A percentile compares a stretch with the other conserved stretches of the same genome.
Evolutionary conservation across 2,329 filamentous ascomycete species (phyloP).

Genomic region (Raffaelea albimanens): DNA sequence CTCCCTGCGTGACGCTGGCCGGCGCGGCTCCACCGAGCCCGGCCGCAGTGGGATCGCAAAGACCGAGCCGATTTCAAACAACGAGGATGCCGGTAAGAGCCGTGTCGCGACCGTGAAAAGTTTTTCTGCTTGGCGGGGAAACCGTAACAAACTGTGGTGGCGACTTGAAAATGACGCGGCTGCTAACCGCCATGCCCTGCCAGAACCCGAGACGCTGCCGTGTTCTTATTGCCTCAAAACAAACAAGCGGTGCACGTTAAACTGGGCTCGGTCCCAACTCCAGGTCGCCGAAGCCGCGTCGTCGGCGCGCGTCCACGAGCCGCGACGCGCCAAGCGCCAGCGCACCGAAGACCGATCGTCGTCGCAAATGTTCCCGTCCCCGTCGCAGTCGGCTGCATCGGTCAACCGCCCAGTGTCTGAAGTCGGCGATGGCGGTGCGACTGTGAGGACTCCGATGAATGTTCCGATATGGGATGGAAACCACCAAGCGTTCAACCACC

Average conservation of each 20-base stretch:
- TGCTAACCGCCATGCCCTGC: too few relatives aligned
- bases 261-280: conserved; percentile 16
- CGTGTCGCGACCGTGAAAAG: too few relatives aligned
- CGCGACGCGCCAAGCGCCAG: conserved; percentile 7
- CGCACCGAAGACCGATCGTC: conserved; percentile 1
- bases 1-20: conserved; percentile 7
- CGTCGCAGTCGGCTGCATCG: background rate
- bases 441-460: background rate
- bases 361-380: background rate
- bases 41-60: background rate
- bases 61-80: background rate
- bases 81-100: background rate
- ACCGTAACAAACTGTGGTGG: too few relatives aligned
- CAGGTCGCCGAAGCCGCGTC: conserved; percentile 4
- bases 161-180: too few relatives aligned
- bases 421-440: background rate
- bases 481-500: background rate
- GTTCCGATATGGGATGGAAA: background rate
- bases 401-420: background rate
- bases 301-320: conserved; percentile 3
- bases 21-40: background rate
- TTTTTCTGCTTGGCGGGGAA: too few relatives aligned
- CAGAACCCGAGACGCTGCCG: conserved; percentile 1
- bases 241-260: conserved; percentile 15
- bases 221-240: conserved; percentile 17